Evolutionary conservation across 306 rosid species (phyloP), one percentile per base, ranked within the genome.

Genomic region (Lupinus albus): DNA sequence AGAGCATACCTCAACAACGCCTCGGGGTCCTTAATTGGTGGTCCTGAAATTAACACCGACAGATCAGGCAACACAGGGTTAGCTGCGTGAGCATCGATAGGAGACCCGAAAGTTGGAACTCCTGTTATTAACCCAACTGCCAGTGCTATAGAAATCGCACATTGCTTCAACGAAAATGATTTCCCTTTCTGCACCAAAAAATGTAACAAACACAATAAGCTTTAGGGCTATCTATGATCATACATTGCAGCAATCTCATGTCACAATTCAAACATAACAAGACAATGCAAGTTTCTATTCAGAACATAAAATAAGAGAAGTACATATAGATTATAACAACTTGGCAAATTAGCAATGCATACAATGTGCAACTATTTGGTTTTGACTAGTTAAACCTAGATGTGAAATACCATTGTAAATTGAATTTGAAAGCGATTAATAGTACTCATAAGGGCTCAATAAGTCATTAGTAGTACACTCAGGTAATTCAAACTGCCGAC

Each of bases 1-100:
- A 93, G 87, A 35, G 92, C 96, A 74, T 93, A 83, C 78, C 99
- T 85, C 85, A 93, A 75, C 82, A 93, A 82, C 11, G 96, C 94
- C 46, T 89, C 97, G 0, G 99, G 99, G 65, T 93, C 97, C 85
- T 93, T 93, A 61, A 93, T 89, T 2, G 98, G 98, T 2, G 98
- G 97, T 48, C 98, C 98, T 1, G 98, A 88, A 56, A 93, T 89
- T 80, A 93, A 76, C 39, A 93, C 97, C 25, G 97, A 76, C 50
- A 89, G 66, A 58, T 89, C 94, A 38, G 97, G 77, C 70, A 93
- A 64, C 60, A 54, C 88, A 1, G 88, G 89, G 72, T 48, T 78
- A 79, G 89, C 87, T 8, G 88, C 97, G 42, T 73, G 46, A 55
- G 94, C 98, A 81, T 79, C 67, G 51, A 50, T 71, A 28, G 82